These are phyloP conservation scores for Camillea tinctor DNA, from an alignment of 2,329 filamentous ascomycete species.

Conservation along the genomic window DNA sequence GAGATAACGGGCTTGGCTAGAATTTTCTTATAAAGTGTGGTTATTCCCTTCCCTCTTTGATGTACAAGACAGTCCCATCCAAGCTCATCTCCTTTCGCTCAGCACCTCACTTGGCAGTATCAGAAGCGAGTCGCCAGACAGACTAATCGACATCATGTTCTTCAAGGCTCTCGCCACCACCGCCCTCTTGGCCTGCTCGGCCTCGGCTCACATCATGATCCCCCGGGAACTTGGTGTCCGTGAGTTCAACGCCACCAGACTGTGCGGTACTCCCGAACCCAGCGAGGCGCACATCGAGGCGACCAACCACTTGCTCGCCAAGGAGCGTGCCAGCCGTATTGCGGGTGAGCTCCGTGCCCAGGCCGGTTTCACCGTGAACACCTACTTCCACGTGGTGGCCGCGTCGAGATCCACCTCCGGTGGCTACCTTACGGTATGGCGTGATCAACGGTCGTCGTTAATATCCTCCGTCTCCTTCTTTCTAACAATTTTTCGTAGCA, in stretches of 20 bases:
- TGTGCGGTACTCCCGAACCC: conserved; percentile 30
- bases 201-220: conserved; percentile 20
- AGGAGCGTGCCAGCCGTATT: conserved; percentile 22
- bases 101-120: neutral
- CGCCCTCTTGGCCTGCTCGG: conserved; percentile 24
- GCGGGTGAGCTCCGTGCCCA: conserved; percentile 21
- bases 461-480: neutral
- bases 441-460: too few species aligned
- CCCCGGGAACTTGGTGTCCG: conserved; percentile 4
- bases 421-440: conserved; percentile 38
- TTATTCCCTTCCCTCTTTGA: neutral
- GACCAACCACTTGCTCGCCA: conserved; percentile 22
- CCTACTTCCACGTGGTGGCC: conserved; percentile 41
- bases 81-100: neutral
- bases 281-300: conserved; percentile 27
- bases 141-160: conserved; percentile 19
- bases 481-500: conserved; percentile 28
- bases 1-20: neutral
- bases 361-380: conserved; percentile 35
- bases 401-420: conserved; percentile 27
- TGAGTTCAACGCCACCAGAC: conserved; percentile 14
- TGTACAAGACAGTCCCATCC: neutral
- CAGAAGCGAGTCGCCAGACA: neutral
- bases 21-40: neutral
- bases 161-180: conserved; percentile 21